Evolutionary conservation across 2,329 filamentous ascomycete species (phyloP).

Genomic region (Penicillium carneum): DNA sequence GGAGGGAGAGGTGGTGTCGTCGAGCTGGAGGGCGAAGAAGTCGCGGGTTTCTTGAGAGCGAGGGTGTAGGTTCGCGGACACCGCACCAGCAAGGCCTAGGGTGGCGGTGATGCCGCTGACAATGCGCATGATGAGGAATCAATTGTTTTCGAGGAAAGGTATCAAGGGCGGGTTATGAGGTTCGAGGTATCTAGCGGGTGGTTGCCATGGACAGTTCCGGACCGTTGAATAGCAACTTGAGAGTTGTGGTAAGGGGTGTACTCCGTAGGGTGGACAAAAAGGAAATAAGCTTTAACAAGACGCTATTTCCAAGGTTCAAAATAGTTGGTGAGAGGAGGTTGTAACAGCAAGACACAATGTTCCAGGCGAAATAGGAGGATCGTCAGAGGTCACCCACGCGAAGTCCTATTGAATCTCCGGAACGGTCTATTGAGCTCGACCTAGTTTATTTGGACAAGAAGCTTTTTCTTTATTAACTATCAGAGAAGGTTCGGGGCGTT

Average conservation of each 20-base stretch:
- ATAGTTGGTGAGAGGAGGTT: conserved; percentile 8
- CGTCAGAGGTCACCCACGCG: conserved; percentile 20
- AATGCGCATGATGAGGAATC: conserved; percentile 33
- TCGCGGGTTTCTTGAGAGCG: conserved; percentile 82
- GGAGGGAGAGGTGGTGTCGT: conserved; percentile 69
- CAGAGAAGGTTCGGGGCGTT: background rate
- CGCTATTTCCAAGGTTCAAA: background rate
- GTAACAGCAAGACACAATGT: conserved; percentile 6
- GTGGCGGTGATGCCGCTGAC: conserved; percentile 57
- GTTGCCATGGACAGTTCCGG: conserved; percentile 34
- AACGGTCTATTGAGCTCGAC: background rate
- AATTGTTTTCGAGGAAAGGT: conserved; percentile 8
- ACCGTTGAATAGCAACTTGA: conserved; percentile 12
- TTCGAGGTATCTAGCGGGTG: conserved; percentile 7
- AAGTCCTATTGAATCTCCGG: conserved; percentile 12
- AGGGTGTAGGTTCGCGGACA: conserved; percentile 60
- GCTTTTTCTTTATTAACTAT: background rate
- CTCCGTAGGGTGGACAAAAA: background rate
- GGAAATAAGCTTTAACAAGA: background rate
- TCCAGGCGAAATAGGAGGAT: conserved; percentile 26
- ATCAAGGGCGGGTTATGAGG: conserved; percentile 2
- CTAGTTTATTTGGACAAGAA: too few species aligned
- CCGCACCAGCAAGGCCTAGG: conserved; percentile 50
- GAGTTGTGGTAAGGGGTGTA: background rate
- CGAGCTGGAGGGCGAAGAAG: conserved; percentile 91